A percentile compares a stretch with the other conserved stretches of the same genome.
Evolutionary conservation across 1,284 basidiomycete genomes (phyloP).

Genomic region (Ceratobasidium theobromae): DNA sequence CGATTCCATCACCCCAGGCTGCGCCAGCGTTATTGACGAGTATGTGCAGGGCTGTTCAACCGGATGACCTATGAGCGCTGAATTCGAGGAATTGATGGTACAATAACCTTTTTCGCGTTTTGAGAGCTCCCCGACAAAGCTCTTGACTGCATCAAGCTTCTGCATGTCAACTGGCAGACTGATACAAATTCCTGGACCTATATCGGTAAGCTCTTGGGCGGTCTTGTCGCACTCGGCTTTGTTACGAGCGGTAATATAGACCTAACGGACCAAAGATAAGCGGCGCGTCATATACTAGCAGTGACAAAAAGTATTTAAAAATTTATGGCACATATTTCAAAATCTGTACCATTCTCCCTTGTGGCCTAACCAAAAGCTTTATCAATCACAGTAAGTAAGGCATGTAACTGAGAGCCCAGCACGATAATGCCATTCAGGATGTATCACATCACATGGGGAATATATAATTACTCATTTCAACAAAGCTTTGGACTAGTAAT

Average conservation of each 20-base stretch:
- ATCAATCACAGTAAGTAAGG: too few relatives aligned
- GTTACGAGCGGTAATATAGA: constrained; percentile 69
- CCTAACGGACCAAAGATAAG: constrained; percentile 47
- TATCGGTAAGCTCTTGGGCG: constrained; percentile 55
- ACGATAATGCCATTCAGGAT: too few relatives aligned
- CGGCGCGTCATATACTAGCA: constrained; percentile 37
- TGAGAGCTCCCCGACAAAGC: constrained; percentile 54
- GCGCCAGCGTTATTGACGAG: constrained; percentile 72
- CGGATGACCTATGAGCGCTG: background rate
- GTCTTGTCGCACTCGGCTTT: constrained; percentile 58
- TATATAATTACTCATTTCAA: too few relatives aligned
- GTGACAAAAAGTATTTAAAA: too few relatives aligned
- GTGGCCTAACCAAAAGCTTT: too few relatives aligned
- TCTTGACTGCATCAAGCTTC: constrained; percentile 58
- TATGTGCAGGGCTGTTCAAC: constrained; percentile 51
- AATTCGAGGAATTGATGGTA: constrained; percentile 37
- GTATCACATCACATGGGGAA: too few relatives aligned
- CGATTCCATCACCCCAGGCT: constrained; percentile 61
- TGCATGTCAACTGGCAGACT: constrained; percentile 63
- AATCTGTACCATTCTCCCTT: too few relatives aligned
- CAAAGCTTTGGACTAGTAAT: too few relatives aligned
- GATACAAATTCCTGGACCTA: constrained; percentile 60
- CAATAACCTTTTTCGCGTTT: constrained; percentile 50
- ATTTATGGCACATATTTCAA: too few relatives aligned
- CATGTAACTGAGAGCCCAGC: too few relatives aligned